phyloP scores from a whole-genome alignment of 2,329 filamentous ascomycete species.

The Fusarium sp. region DNA sequence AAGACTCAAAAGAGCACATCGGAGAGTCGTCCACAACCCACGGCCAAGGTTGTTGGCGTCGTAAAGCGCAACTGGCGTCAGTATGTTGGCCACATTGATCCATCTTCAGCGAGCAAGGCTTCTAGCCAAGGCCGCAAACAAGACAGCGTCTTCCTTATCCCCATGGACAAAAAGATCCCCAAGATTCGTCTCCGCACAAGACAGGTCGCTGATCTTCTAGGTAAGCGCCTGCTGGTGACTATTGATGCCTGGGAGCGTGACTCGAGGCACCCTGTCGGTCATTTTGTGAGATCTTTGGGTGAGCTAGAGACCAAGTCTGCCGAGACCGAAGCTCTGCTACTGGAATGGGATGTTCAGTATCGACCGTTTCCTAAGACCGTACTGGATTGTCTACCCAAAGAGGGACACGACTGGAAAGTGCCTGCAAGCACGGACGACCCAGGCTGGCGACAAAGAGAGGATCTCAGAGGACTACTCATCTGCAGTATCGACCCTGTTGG shows the following conservation, averaged over 20 bases:
- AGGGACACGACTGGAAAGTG: constrained; percentile 95
- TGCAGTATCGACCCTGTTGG: constrained; percentile 98
- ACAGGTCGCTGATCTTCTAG: constrained; percentile 86
- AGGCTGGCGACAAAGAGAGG: constrained; percentile 85
- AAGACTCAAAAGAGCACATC: constrained; percentile 78
- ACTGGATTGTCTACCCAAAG: constrained; percentile 86
- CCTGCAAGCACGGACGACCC: constrained; percentile 80
- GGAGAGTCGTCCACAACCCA: constrained; percentile 86
- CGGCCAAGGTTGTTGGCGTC: constrained; percentile 89
- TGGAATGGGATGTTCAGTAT: constrained; percentile 98
- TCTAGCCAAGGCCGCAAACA: constrained; percentile 82
- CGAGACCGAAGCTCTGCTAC: constrained; percentile 90
- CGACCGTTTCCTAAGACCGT: constrained; percentile 96
- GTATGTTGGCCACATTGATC: constrained; percentile 95
- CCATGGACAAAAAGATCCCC: constrained; percentile 97
- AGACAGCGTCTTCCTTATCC: constrained; percentile 92
- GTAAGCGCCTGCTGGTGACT: constrained; percentile 89
- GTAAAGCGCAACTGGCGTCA: constrained; percentile 98
- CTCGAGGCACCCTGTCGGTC: constrained; percentile 89
- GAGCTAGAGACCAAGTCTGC: constrained; percentile 97
- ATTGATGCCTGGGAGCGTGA: constrained; percentile 97
- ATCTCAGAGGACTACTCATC: constrained; percentile 85
- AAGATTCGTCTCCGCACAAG: constrained; percentile 94
- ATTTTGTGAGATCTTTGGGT: constrained; percentile 91
- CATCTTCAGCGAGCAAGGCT: constrained; percentile 78